Conservation (phyloP, 176 grass and related monocot species). For the Bolboschoenus planiculmis region DNA sequence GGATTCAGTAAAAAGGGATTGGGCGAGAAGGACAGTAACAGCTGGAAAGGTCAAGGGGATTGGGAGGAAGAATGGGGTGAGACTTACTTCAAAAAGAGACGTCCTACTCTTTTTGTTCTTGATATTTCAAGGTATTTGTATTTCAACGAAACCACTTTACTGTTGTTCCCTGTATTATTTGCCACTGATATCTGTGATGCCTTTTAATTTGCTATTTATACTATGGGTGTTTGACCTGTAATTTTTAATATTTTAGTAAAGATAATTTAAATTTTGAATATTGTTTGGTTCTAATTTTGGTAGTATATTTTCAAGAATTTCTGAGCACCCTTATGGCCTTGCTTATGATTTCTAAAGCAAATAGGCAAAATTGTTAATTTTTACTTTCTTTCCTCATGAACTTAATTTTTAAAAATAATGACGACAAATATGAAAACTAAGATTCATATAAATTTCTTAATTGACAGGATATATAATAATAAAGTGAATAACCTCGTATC, state of each 20-base stretch:
- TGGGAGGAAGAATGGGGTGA: slow-evolving; percentile 91
- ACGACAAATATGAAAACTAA: background rate
- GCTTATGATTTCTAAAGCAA: background rate
- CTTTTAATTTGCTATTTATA: background rate
- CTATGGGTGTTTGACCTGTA: background rate
- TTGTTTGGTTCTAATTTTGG: background rate
- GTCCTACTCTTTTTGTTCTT: slow-evolving; percentile 68
- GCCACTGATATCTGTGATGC: background rate
- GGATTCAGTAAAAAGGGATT: slow-evolving; percentile 69
- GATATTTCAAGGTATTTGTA: slow-evolving; percentile 51
- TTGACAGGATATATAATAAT: background rate
- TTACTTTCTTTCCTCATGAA: background rate
- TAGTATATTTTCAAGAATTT: background rate
- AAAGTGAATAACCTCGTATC: background rate
- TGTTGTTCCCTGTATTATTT: background rate
- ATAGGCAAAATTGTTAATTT: background rate
- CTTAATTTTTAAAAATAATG: background rate
- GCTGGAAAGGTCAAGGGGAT: slow-evolving; percentile 94
- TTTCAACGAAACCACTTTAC: slow-evolving; percentile 7
- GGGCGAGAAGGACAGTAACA: slow-evolving; percentile 63
- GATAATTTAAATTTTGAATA: background rate
- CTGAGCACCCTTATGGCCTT: background rate
- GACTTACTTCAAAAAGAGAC: slow-evolving; percentile 84
- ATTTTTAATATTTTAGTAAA: background rate
- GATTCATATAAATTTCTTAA: background rate